These are phyloP conservation scores for Gossypium aridum DNA, from an alignment of 441 rosid species.

Conservation along the genomic window DNA sequence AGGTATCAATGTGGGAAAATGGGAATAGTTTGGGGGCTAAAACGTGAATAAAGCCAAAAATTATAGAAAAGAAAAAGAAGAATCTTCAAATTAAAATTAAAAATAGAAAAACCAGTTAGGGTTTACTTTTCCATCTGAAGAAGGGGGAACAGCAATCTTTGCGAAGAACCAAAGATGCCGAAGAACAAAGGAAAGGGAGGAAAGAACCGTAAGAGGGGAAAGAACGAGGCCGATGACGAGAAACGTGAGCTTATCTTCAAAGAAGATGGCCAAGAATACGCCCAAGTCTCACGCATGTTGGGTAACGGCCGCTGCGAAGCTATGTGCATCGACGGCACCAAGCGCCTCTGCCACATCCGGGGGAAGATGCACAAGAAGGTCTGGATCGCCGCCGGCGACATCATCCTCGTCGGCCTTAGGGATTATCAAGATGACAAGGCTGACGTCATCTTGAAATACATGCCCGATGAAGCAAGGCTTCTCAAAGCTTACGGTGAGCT, in stretches of 20 bases:
- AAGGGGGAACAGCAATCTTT: neutral
- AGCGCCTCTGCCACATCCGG: slow-evolving; percentile 53
- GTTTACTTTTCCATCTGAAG: neutral
- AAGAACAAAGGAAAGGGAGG: slow-evolving; percentile 69
- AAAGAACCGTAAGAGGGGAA: slow-evolving; percentile 57
- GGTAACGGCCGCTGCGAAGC: slow-evolving; percentile 54
- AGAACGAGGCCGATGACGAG: slow-evolving; percentile 59
- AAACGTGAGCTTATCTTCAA: slow-evolving; percentile 51
- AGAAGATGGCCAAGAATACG: slow-evolving; percentile 54
- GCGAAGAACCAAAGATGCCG: slow-evolving; percentile 28
- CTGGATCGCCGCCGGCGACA: slow-evolving; percentile 52
- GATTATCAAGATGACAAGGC: slow-evolving; percentile 57
- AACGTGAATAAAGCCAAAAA: too few species aligned
- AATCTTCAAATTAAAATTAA: neutral
- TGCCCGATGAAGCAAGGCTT: slow-evolving; percentile 53
- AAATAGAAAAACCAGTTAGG: neutral
- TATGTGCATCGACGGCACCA: slow-evolving; percentile 43
- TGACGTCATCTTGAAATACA: slow-evolving; percentile 42
- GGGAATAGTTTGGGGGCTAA: too few species aligned
- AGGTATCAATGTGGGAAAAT: too few species aligned
- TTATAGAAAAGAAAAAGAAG: neutral
- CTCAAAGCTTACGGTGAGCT: slow-evolving; percentile 50
- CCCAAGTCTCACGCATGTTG: slow-evolving; percentile 51
- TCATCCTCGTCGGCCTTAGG: slow-evolving; percentile 44
- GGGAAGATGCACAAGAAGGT: slow-evolving; percentile 67